Evolutionary conservation across 1,284 basidiomycete genomes (phyloP).

Genomic region (Calocybe gambosa): DNA sequence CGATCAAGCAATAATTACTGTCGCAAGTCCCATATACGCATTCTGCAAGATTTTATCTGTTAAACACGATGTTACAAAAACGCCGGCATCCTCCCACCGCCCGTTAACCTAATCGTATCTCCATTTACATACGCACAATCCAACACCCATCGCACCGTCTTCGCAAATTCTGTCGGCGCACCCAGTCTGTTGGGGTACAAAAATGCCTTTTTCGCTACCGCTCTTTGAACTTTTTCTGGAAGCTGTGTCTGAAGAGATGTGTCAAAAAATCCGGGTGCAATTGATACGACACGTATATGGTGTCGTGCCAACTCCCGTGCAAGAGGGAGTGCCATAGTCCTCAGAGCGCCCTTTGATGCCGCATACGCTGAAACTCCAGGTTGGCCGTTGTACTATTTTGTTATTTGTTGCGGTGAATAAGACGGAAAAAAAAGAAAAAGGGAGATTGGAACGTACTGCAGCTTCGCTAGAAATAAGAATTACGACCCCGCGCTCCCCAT

Average conservation of each 20-base stretch:
- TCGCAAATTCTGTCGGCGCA: constrained; percentile 42
- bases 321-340: constrained; percentile 50
- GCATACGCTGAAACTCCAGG: constrained; percentile 48
- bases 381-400: constrained; percentile 26
- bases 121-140: constrained; percentile 52
- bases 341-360: constrained; percentile 48
- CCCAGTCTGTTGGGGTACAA: constrained; percentile 43
- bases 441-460: constrained; percentile 34
- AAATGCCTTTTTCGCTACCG: constrained; percentile 32
- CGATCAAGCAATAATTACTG: too few species aligned
- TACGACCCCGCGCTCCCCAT: constrained; percentile 49
- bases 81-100: constrained; percentile 34
- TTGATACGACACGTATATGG: constrained; percentile 45
- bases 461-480: constrained; percentile 50
- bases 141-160: constrained; percentile 45
- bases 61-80: constrained; percentile 15
- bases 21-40: too few species aligned
- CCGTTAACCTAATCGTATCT: constrained; percentile 49
- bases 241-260: constrained; percentile 40
- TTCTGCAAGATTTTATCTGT: too few species aligned
- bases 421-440: background rate
- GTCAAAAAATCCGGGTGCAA: constrained; percentile 46
- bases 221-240: constrained; percentile 30
- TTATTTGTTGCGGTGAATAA: background rate
- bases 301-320: constrained; percentile 47